Conservation (phyloP, 2,329 filamentous ascomycete genomes). For the Ceratocystis albifundus region DNA sequence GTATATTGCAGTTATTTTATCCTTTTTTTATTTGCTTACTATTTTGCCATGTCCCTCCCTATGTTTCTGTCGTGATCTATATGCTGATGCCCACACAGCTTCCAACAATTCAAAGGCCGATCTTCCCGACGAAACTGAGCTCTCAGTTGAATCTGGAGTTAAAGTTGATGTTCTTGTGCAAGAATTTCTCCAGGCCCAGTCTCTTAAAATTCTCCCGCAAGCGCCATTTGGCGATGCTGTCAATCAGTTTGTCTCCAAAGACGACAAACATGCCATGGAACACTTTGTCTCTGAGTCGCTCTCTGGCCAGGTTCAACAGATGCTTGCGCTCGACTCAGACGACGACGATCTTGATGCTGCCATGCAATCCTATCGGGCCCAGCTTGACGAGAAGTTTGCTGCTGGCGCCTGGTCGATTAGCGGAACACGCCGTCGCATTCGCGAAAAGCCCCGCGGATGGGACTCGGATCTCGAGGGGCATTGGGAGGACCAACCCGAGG, state of each 20-base stretch:
- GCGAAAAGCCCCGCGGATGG: conserved; percentile 61
- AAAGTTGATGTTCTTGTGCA: conserved; percentile 82
- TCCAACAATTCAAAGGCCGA: conserved; percentile 42
- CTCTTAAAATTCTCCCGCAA: conserved; percentile 82
- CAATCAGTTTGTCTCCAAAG: conserved; percentile 83
- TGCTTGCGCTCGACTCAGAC: conserved; percentile 54
- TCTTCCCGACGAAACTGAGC: conserved; percentile 51
- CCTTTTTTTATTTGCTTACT: neutral
- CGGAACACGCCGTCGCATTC: conserved; percentile 34
- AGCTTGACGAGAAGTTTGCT: conserved; percentile 59
- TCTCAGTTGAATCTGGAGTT: conserved; percentile 39
- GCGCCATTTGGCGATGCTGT: conserved; percentile 90
- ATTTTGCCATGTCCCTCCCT: neutral
- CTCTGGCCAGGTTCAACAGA: conserved; percentile 55
- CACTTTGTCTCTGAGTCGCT: conserved; percentile 64
- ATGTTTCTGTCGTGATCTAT: neutral
- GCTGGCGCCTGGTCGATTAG: conserved; percentile 44
- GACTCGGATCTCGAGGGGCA: conserved; percentile 79
- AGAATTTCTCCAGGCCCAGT: conserved; percentile 77
- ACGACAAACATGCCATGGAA: conserved; percentile 87
- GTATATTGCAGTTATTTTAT: neutral
- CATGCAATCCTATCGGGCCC: conserved; percentile 60
- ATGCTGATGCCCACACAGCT: conserved; percentile 24
- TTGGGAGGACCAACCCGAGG: conserved; percentile 71
- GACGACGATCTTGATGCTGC: conserved; percentile 56